These are phyloP conservation scores for Jamesozyma hellenica DNA, from an alignment of 805 yeast species.

Conservation along the genomic window DNA sequence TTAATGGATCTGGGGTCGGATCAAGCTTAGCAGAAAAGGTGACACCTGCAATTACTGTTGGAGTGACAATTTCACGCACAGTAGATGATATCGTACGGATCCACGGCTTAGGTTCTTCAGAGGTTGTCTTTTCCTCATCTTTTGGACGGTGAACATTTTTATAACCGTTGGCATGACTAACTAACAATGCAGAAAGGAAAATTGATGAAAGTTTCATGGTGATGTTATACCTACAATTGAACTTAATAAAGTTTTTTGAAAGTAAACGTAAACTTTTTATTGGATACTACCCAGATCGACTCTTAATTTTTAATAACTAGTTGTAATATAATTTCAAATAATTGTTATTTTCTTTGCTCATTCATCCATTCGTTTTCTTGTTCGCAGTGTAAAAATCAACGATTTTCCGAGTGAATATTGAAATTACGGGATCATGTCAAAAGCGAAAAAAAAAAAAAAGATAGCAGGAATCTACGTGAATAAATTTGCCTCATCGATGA, in stretches of 20 bases:
- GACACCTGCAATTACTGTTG: slow-evolving; percentile 50
- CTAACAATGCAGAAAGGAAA: not conserved
- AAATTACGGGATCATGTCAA: not conserved
- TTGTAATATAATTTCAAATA: no score
- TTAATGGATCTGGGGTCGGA: slow-evolving; percentile 48
- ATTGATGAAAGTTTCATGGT: slow-evolving; percentile 3
- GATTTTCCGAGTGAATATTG: slow-evolving; percentile 1
- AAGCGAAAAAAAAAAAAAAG: not conserved
- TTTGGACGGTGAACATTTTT: slow-evolving; percentile 29
- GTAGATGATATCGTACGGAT: slow-evolving; percentile 54
- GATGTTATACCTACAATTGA: no score
- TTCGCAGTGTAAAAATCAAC: not conserved
- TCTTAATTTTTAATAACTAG: no score
- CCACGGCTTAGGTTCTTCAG: slow-evolving; percentile 54
- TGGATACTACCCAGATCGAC: no score
- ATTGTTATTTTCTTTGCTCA: no score
- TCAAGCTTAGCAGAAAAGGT: slow-evolving; percentile 41
- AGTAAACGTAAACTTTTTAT: no score
- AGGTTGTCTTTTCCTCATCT: slow-evolving; percentile 28
- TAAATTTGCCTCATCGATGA: not conserved
- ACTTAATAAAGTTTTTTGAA: no score
- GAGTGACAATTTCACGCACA: slow-evolving; percentile 55
- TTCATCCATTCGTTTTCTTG: no score
- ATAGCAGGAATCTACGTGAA: no score
- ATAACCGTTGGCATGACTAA: slow-evolving; percentile 2